Evolutionary conservation across 2,329 filamentous ascomycete genomes (phyloP), one percentile per base, ranked within the genome.

Genomic region (Pleurostoma richardsiae): DNA sequence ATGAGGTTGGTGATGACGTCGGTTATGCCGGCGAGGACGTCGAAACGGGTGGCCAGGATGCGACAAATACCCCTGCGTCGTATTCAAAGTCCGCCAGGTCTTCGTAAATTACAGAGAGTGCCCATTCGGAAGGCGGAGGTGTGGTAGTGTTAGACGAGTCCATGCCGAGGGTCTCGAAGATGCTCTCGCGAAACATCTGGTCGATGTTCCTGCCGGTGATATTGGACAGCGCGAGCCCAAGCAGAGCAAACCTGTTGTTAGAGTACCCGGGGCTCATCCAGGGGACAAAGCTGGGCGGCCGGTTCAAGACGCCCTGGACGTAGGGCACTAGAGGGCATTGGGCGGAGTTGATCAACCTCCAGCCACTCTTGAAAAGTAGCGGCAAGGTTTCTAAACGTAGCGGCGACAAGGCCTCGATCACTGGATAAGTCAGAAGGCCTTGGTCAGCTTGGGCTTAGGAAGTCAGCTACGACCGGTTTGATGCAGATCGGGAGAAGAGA

Each of bases 1-100:
- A 68, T 68, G n/a, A 68, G 54, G 10, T 52, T 55, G 11, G 66
- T 56, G 8, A 71, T 49, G 49, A 71, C 66, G 43, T 58, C 60
- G 5, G 59, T 52, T 2, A 59, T 62, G 28, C 59, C 59, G 53
- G 64, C 68, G 10, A 67, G 41, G 2, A 62, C 64, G 7, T 59
- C 65, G 19, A 19, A 19, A 19, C 19, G 19, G 19, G 19, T 19
- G 19, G 19, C 19, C 19, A 19, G 7, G 61, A 55, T 7, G 55
- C 50, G 11, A 40, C 45, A 10, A 52, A 51, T 41, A 56, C 51
- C 8, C 49, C 54, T 28, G 52, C 52, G 27, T 51, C 42, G 8
- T 29, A 33, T 1, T 51, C 46, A 38, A 57, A 57, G 3, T 2
- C 45, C 4, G 29, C 19, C 2, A 30, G 10, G 6, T 41, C 38